These are phyloP conservation scores for Scutellaria minor DNA, from an alignment of 257 asterid species.

Conservation along the genomic window DNA sequence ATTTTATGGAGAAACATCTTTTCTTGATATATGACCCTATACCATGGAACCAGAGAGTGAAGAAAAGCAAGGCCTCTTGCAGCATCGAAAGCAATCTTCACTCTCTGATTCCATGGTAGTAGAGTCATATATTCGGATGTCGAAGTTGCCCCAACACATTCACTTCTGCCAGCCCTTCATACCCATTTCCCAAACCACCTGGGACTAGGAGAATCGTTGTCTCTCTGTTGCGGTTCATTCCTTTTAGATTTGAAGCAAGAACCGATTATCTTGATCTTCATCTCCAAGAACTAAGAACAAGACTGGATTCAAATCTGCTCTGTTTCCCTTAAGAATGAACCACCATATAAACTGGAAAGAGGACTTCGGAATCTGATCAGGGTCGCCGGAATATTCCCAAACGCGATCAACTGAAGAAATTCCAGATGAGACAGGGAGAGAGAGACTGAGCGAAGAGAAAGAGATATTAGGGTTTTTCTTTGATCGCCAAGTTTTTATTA, in stretches of 20 bases:
- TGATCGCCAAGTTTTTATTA: too few species aligned
- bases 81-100: slow-evolving; percentile 89
- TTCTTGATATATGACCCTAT: too few species aligned
- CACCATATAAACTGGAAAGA: not conserved
- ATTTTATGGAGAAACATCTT: too few species aligned
- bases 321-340: too few species aligned
- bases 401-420: slow-evolving; percentile 2
- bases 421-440: slow-evolving; percentile 1
- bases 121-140: slow-evolving; percentile 69
- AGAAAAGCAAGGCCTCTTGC: slow-evolving; percentile 96
- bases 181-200: slow-evolving; percentile 91
- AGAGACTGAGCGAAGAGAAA: too few species aligned
- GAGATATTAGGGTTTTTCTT: too few species aligned
- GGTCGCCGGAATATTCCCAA: slow-evolving; percentile 36
- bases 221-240: slow-evolving; percentile 38
- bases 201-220: slow-evolving; percentile 41
- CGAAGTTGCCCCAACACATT: slow-evolving; percentile 85
- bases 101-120: slow-evolving; percentile 75
- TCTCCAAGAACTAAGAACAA: slow-evolving; percentile 27
- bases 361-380: slow-evolving; percentile 48
- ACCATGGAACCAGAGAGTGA: slow-evolving; percentile 36
- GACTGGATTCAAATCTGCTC: slow-evolving; percentile 6
- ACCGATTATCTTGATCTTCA: slow-evolving; percentile 58
- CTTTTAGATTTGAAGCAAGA: slow-evolving; percentile 66
- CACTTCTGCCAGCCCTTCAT: slow-evolving; percentile 95